These are phyloP conservation scores for Chytridiales sp. DNA, from an alignment of 371 early-diverging fungal species.

Conservation along the genomic window DNA sequence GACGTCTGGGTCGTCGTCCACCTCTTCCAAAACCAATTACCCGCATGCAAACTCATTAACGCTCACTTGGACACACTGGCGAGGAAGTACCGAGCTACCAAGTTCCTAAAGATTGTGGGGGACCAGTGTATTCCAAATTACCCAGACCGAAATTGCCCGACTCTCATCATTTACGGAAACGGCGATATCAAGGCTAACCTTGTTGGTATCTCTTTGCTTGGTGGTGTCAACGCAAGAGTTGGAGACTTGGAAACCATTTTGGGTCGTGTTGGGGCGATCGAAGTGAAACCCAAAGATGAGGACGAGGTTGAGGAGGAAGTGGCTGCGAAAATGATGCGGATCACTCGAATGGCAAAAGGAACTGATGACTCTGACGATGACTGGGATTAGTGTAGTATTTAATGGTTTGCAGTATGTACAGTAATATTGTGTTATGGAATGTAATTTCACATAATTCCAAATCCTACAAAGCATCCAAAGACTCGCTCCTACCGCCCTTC, in stretches of 20 bases:
- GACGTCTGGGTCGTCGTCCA: slow-evolving; percentile 72
- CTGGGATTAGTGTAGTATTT: slow-evolving; percentile 37
- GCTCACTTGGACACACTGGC: slow-evolving; percentile 77
- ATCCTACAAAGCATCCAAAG: too few relatives aligned
- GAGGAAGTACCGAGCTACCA: slow-evolving; percentile 75
- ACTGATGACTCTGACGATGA: slow-evolving; percentile 32
- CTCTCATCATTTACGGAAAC: slow-evolving; percentile 81
- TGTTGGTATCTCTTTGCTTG: slow-evolving; percentile 75
- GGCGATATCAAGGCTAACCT: slow-evolving; percentile 84
- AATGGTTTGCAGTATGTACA: too few relatives aligned
- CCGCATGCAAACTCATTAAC: slow-evolving; percentile 80
- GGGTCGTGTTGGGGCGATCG: slow-evolving; percentile 31
- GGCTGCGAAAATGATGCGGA: slow-evolving; percentile 22
- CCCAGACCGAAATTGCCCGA: slow-evolving; percentile 80
- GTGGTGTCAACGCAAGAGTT: slow-evolving; percentile 76
- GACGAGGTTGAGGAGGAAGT: slow-evolving; percentile 19
- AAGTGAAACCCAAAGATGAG: slow-evolving; percentile 26
- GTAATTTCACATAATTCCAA: too few relatives aligned
- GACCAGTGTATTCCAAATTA: slow-evolving; percentile 93
- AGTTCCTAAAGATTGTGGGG: slow-evolving; percentile 88
- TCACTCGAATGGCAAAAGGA: slow-evolving; percentile 15
- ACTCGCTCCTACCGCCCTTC: too few relatives aligned
- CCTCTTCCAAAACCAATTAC: slow-evolving; percentile 72
- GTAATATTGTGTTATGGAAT: too few relatives aligned
- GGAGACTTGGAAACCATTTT: slow-evolving; percentile 43